Evolutionary conservation across 2,329 filamentous ascomycete genomes (phyloP), one percentile per base, ranked within the genome.

Genomic region (Scleromitrula shiraiana): DNA sequence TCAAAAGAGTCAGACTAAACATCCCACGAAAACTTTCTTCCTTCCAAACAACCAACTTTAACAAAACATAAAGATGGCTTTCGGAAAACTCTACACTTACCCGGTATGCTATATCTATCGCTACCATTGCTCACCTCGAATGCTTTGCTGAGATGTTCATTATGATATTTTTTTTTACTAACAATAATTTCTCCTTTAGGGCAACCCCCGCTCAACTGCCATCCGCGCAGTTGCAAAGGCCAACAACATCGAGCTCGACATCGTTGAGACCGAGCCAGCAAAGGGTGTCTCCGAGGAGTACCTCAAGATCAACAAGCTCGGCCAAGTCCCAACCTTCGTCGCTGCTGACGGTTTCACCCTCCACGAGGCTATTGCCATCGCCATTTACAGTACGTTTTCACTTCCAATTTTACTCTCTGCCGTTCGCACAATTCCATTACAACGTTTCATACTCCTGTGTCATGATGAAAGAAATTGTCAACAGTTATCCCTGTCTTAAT

Each of bases 401-500:
- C n/a, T 32, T 19, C 14, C 29, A 52, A 45, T 42, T 19, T 42
- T 22, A 10, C 27, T 27, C 20, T 33, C 37, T 41, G 17, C 12
- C n/a, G 35, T 33, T 47, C 7, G 17, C 9, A 22, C 37, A 47
- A 39, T 47, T 45, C 52, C 46, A 49, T 46, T 51, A 19, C 40
- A 29, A 4, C 39, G 35, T 44, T 24, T 20, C 33, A 22, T 32
- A 27, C 26, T 10, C 20, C 14, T 38, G 37, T 60, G 61, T 61
- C 54, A 60, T 60, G 63, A 65, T 64, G 62, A 61, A 59, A 57
- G 76, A 76, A 74, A 75, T 77, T 75, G 73, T 79, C 77, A 83
- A 76, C 85, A 93, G 88, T 95, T 95, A 95, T 95, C 88, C 91
- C 91, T 96, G 88, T 86, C 91, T 93, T 87, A 96, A 94, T 62